Evolutionary conservation across 1,284 basidiomycete genomes (phyloP).

Genomic region (Paramarasmius palmivorus): DNA sequence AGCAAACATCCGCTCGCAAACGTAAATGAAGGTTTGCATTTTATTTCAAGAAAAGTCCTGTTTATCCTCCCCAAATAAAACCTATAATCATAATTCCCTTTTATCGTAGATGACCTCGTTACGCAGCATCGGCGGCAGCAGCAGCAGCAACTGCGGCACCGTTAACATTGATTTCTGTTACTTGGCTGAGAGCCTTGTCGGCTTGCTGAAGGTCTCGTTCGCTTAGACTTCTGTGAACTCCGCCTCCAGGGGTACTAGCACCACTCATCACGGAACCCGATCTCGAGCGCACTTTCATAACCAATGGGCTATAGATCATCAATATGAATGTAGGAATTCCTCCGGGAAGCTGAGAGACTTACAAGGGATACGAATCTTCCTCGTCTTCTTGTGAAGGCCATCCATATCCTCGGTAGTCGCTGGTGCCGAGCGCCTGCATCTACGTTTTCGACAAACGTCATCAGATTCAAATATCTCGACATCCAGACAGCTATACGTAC

Average conservation of each 20-base stretch:
- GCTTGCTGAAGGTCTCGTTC: constrained; percentile 84
- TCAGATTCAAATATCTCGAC: too few relatives aligned
- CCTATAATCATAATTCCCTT: too few relatives aligned
- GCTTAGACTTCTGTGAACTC: constrained; percentile 73
- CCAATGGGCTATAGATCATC: constrained; percentile 63
- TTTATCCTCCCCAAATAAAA: too few relatives aligned
- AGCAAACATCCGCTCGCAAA: constrained; percentile 12
- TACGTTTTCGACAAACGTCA: constrained; percentile 24
- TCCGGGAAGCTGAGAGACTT: constrained; percentile 27
- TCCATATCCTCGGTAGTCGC: constrained; percentile 83
- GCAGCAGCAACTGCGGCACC: constrained; percentile 18
- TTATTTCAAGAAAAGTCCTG: too few relatives aligned
- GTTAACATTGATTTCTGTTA: constrained; percentile 20
- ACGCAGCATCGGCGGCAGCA: too few relatives aligned
- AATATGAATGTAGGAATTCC: neutral
- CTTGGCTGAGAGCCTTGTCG: constrained; percentile 79
- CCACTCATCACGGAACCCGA: constrained; percentile 86
- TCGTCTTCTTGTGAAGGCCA: constrained; percentile 79
- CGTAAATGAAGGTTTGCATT: too few relatives aligned
- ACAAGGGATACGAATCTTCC: constrained; percentile 92
- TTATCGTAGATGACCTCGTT: too few relatives aligned
- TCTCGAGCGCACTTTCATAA: constrained; percentile 89
- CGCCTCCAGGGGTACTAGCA: constrained; percentile 85
- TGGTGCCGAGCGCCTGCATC: constrained; percentile 87
- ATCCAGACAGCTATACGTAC: too few relatives aligned